A percentile compares a stretch with the other conserved stretches of the same genome.
These are phyloP conservation scores for Phytophthora sp. DNA, from an alignment of 352 stramenopile genomes.

Conservation along the genomic window DNA sequence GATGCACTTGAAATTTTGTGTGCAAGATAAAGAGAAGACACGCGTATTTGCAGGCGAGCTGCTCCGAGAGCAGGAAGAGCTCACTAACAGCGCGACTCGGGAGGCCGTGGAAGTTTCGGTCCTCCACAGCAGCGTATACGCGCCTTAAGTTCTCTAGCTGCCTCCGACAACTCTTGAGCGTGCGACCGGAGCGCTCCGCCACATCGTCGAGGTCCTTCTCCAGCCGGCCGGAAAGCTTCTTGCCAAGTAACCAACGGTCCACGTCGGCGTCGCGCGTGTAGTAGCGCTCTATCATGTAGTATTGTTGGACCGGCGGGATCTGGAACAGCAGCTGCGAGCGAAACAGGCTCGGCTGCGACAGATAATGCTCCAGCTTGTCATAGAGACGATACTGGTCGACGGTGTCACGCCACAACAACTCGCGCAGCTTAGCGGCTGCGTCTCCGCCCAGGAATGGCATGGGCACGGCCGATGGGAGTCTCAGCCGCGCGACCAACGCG, in stretches of 20 bases:
- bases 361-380: constrained; percentile 85
- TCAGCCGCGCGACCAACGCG: constrained; percentile 57
- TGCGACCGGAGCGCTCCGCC: constrained; percentile 65
- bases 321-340: constrained; percentile 84
- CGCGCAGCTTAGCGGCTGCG: constrained; percentile 53
- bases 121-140: constrained; percentile 77
- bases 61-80: constrained; percentile 71
- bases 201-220: constrained; percentile 90
- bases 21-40: constrained; percentile 85
- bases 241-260: constrained; percentile 76
- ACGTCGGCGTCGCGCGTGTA: constrained; percentile 77
- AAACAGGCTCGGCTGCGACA: constrained; percentile 81
- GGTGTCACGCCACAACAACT: constrained; percentile 80
- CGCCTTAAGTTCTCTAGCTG: constrained; percentile 82
- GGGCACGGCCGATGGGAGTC: constrained; percentile 39
- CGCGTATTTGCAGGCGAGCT: constrained; percentile 77
- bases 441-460: constrained; percentile 62
- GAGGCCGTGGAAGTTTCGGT: constrained; percentile 81
- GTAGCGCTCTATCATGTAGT: constrained; percentile 86
- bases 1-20: constrained; percentile 78
- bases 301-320: constrained; percentile 75
- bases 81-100: constrained; percentile 54
- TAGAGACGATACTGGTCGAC: constrained; percentile 87
- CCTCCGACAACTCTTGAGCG: constrained; percentile 77
- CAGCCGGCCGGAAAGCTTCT: constrained; percentile 81